Percentiles rank a stretch among this genome's conserved stretches.
These are phyloP conservation scores for Cucumis cinereus DNA, from an alignment of 306 rosid genomes.

Conservation along the genomic window DNA sequence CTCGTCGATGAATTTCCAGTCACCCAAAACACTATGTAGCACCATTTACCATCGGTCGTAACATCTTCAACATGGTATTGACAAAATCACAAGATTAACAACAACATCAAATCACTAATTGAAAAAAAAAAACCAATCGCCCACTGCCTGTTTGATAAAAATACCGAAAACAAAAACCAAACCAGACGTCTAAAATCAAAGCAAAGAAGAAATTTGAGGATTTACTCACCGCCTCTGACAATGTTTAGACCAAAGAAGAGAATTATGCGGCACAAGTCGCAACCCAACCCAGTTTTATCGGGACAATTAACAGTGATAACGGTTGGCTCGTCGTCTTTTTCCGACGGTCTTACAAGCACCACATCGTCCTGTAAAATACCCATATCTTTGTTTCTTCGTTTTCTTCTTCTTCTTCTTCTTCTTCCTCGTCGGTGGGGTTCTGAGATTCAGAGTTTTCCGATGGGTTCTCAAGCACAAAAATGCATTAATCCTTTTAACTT, in stretches of 20 bases:
- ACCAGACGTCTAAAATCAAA: not conserved
- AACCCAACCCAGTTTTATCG: slow-evolving; percentile 88
- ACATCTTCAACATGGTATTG: slow-evolving; percentile 42
- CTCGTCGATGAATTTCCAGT: slow-evolving; percentile 54
- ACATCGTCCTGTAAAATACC: slow-evolving; percentile 73
- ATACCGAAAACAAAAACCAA: not conserved
- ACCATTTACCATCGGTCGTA: slow-evolving; percentile 96
- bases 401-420: not conserved
- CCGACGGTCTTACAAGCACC: slow-evolving; percentile 48
- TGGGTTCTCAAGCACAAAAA: not conserved
- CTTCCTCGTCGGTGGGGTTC: not conserved
- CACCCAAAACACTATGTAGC: slow-evolving; percentile 88
- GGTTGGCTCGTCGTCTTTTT: slow-evolving; percentile 53
- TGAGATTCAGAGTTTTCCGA: slow-evolving; percentile 1
- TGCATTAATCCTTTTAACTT: not conserved
- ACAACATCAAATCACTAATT: not conserved
- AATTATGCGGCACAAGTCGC: slow-evolving; percentile 87
- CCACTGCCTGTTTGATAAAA: not conserved
- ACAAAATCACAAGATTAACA: not conserved
- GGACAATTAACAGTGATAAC: slow-evolving; percentile 90
- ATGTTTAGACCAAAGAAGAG: slow-evolving; percentile 91
- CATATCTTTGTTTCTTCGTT: slow-evolving; percentile 24
- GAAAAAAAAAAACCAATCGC: not conserved
- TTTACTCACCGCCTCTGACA: slow-evolving; percentile 84
- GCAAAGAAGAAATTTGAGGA: not conserved